phyloP scores from a whole-genome alignment of 306 rosid genomes.

The Hippophae tibetana region DNA sequence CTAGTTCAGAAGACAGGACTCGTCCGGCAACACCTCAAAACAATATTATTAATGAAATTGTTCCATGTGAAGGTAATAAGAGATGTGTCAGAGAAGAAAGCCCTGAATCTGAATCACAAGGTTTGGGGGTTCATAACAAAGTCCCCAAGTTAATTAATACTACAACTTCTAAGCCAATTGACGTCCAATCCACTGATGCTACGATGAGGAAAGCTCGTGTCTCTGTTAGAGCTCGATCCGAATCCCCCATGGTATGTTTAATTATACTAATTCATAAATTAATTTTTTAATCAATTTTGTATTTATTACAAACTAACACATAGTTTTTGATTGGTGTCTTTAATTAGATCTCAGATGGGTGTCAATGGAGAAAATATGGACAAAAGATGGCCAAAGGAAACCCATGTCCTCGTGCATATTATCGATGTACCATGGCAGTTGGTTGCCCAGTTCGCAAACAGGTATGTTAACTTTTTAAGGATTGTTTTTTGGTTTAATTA shows the following conservation, averaged over 20 bases:
- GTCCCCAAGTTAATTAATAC: conserved; percentile 27
- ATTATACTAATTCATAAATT: too few relatives aligned
- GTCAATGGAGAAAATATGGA: conserved; percentile 96
- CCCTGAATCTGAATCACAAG: conserved; percentile 61
- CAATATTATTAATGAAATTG: conserved; percentile 17
- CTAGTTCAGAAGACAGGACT: conserved; percentile 74
- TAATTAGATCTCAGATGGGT: conserved; percentile 80
- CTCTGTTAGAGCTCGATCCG: conserved; percentile 91
- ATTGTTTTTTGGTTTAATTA: too few relatives aligned
- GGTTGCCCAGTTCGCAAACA: conserved; percentile 99
- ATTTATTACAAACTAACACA: background rate
- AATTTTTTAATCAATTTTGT: background rate
- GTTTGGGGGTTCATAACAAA: conserved; percentile 54
- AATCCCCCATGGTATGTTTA: conserved; percentile 73
- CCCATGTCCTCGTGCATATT: conserved; percentile 96
- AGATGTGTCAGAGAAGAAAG: conserved; percentile 55
- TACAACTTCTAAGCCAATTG: conserved; percentile 23
- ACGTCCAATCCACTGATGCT: conserved; percentile 60
- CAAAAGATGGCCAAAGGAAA: conserved; percentile 97
- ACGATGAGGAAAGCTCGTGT: conserved; percentile 98
- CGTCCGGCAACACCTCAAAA: conserved; percentile 55
- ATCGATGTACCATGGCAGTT: conserved; percentile 89
- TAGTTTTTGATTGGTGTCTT: background rate
- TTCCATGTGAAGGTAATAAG: conserved; percentile 21
- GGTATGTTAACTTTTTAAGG: conserved; percentile 28